These are phyloP conservation scores for Pinus tabuliformis DNA, from an alignment of 75 land plant genomes.

Conservation along the genomic window DNA sequence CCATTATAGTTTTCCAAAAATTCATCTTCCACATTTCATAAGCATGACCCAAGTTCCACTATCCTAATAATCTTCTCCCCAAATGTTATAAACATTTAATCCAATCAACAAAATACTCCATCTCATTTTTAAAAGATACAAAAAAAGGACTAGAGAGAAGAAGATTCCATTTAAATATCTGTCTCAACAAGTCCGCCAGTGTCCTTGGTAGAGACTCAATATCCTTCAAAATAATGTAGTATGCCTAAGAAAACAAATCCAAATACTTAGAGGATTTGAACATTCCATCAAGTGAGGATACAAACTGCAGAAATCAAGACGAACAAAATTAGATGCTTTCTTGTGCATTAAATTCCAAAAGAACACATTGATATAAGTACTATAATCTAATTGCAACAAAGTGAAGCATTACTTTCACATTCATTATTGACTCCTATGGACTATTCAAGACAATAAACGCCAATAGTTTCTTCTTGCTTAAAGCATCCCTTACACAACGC, in stretches of 20 bases:
- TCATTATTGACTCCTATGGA: conserved; percentile 77
- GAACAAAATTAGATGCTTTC: neutral
- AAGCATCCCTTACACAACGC: conserved; percentile 71
- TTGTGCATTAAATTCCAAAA: neutral
- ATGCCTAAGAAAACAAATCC: conserved; percentile 93
- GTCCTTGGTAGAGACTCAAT: conserved; percentile 93
- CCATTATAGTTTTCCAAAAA: no score
- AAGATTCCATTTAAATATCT: conserved; percentile 31
- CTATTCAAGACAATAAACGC: conserved; percentile 90
- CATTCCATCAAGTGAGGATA: conserved; percentile 40
- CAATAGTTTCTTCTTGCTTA: conserved; percentile 72
- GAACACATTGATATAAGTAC: neutral
- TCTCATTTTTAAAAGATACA: no score
- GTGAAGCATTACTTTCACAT: conserved; percentile 43
- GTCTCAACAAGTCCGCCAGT: conserved; percentile 83
- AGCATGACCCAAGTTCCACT: no score
- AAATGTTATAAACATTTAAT: no score
- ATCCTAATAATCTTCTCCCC: no score
- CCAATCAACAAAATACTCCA: no score
- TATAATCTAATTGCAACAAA: neutral
- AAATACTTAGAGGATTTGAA: conserved; percentile 73
- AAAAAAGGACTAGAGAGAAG: no score
- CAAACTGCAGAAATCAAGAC: conserved; percentile 33
- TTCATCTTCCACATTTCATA: no score
- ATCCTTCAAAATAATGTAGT: conserved; percentile 77